Evolutionary conservation across 495 filamentous ascomycete species (phyloP).

Genomic region (Poronia punctata): DNA sequence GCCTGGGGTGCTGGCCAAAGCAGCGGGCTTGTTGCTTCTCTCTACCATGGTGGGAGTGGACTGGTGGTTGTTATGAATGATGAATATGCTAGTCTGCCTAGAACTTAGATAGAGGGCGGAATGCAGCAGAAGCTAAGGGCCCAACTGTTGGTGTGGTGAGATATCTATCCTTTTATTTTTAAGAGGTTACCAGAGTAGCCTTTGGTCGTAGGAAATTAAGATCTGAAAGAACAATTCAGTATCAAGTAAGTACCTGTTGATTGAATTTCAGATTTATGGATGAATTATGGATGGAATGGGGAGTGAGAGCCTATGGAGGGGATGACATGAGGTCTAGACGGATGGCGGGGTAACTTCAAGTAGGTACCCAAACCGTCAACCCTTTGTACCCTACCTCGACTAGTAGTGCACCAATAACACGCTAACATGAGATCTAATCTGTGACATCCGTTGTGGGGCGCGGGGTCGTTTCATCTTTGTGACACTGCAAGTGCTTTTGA

Average conservation of each 20-base stretch:
- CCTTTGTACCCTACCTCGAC: not conserved
- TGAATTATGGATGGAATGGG: not conserved
- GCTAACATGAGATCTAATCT: not conserved
- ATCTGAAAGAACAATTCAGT: no score
- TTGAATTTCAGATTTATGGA: not conserved
- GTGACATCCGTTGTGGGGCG: slow-evolving; percentile 6
- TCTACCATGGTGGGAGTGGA: slow-evolving; percentile 57
- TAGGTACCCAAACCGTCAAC: not conserved
- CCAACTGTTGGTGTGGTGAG: no score
- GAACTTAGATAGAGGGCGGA: not conserved
- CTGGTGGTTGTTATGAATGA: not conserved
- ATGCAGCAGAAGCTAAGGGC: not conserved
- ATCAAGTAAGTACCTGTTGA: no score
- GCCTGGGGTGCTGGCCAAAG: slow-evolving; percentile 61
- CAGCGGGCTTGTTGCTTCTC: slow-evolving; percentile 71
- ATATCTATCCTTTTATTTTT: no score
- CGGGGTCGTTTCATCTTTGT: slow-evolving; percentile 11
- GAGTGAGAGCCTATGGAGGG: slow-evolving; percentile 1
- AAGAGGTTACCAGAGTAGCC: no score
- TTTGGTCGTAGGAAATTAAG: no score
- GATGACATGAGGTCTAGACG: not conserved
- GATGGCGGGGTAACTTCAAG: slow-evolving; percentile 9
- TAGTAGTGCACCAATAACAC: not conserved
- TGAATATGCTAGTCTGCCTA: no score
- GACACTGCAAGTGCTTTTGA: no score